Conservation (phyloP, 176 grass and related monocot genomes). For the Bromus sterilis region DNA sequence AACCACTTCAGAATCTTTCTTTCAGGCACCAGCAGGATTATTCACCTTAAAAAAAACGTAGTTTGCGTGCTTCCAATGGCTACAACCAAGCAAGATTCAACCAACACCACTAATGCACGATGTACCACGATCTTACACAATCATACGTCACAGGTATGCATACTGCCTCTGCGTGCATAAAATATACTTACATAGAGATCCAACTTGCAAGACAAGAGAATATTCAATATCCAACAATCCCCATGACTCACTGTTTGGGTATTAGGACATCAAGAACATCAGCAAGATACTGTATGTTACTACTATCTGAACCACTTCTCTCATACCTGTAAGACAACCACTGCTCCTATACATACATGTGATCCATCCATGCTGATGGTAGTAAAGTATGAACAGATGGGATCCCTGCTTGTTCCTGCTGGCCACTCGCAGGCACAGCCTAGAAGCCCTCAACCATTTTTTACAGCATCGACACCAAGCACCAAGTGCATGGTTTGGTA, state of each 20-base stretch:
- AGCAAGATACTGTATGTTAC: background rate
- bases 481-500: slow-evolving; percentile 19
- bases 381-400: background rate
- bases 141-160: slow-evolving; percentile 33
- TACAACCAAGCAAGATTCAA: background rate
- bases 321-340: background rate
- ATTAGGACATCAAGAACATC: slow-evolving; percentile 2
- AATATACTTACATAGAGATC: background rate
- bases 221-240: slow-evolving; percentile 14
- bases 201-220: slow-evolving; percentile 41
- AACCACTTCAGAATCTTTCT: slow-evolving; percentile 18
- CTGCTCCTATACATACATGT: background rate
- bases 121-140: background rate
- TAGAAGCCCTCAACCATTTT: background rate
- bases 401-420: background rate
- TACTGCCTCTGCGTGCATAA: background rate
- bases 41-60: background rate
- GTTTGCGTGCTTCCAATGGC: background rate
- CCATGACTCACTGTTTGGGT: background rate
- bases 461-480: slow-evolving; percentile 10
- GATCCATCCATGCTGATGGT: too few species aligned
- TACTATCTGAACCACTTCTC: slow-evolving; percentile 7
- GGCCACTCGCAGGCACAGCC: background rate
- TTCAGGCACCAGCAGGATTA: slow-evolving; percentile 8
- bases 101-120: background rate